Conservation (phyloP, 306 rosid genomes). For the Castanea mollissima region DNA sequence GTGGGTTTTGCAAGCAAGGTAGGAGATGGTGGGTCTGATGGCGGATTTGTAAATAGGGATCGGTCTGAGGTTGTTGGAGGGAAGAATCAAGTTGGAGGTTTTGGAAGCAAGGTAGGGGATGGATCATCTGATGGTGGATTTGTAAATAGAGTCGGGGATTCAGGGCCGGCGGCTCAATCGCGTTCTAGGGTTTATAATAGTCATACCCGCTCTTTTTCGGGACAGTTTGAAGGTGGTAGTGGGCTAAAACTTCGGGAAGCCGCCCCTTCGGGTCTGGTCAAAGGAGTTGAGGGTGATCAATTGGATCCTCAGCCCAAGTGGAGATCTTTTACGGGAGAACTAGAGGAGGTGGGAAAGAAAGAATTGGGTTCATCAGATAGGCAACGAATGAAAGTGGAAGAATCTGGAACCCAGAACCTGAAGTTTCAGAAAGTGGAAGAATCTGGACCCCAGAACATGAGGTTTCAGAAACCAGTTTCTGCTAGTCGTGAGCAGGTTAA, state of each 20-base stretch:
- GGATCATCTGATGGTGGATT: constrained; percentile 39
- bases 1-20: constrained; percentile 26
- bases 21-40: constrained; percentile 39
- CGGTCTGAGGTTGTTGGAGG: constrained; percentile 31
- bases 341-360: constrained; percentile 31
- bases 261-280: constrained; percentile 32
- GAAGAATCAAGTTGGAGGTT: constrained; percentile 30
- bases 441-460: constrained; percentile 53
- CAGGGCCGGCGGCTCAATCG: constrained; percentile 44
- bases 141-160: constrained; percentile 40
- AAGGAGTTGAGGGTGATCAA: constrained; percentile 43
- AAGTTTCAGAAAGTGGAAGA: constrained; percentile 57
- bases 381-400: constrained; percentile 39
- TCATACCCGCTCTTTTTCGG: constrained; percentile 74
- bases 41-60: constrained; percentile 33
- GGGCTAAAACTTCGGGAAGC: constrained; percentile 53
- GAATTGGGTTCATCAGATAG: constrained; percentile 30
- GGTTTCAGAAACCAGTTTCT: constrained; percentile 48
- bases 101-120: constrained; percentile 32
- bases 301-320: constrained; percentile 43
- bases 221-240: constrained; percentile 62
- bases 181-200: constrained; percentile 47
- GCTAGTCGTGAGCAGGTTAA: constrained; percentile 35
- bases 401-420: constrained; percentile 54
- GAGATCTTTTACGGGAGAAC: constrained; percentile 42